A percentile compares a stretch with the other conserved stretches of the same genome.
Evolutionary conservation across 148 eudicot species (phyloP).

Genomic region (Cornus suecica): DNA sequence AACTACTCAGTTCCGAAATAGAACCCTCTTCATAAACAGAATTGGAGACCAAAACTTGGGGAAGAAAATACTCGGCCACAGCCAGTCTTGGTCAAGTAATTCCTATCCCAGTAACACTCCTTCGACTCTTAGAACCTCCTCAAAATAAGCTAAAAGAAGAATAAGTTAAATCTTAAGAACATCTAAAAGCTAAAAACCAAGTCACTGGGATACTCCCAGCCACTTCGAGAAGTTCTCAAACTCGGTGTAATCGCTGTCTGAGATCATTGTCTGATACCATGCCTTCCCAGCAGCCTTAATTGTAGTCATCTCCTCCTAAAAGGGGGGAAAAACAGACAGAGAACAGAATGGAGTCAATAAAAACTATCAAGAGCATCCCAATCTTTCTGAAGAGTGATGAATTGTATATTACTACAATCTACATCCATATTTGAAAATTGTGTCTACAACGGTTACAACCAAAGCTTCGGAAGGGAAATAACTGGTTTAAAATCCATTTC

Average conservation of each 20-base stretch:
- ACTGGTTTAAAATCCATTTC: too few relatives aligned
- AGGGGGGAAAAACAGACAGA: too few relatives aligned
- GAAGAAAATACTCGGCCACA: background rate
- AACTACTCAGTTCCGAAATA: too few relatives aligned
- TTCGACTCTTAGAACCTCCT: background rate
- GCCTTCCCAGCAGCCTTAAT: constrained; percentile 55
- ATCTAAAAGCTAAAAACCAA: background rate
- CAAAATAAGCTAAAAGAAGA: background rate
- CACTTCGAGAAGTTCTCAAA: constrained; percentile 71
- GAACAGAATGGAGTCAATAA: too few relatives aligned
- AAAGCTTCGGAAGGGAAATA: too few relatives aligned
- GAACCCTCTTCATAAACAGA: background rate
- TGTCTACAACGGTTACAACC: too few relatives aligned
- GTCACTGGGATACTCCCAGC: constrained; percentile 65
- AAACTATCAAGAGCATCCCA: too few relatives aligned
- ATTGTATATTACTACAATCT: too few relatives aligned
- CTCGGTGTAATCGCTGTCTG: constrained; percentile 63
- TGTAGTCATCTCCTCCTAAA: constrained; percentile 52
- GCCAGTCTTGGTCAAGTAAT: background rate
- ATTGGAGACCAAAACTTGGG: background rate
- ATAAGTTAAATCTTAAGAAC: background rate
- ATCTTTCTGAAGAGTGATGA: too few relatives aligned
- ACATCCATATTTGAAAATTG: too few relatives aligned
- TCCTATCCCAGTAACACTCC: background rate
- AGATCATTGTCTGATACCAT: constrained; percentile 71